Evolutionary conservation across 2,329 filamentous ascomycete species (phyloP).

Genomic region (Trichocomaceae sp.): DNA sequence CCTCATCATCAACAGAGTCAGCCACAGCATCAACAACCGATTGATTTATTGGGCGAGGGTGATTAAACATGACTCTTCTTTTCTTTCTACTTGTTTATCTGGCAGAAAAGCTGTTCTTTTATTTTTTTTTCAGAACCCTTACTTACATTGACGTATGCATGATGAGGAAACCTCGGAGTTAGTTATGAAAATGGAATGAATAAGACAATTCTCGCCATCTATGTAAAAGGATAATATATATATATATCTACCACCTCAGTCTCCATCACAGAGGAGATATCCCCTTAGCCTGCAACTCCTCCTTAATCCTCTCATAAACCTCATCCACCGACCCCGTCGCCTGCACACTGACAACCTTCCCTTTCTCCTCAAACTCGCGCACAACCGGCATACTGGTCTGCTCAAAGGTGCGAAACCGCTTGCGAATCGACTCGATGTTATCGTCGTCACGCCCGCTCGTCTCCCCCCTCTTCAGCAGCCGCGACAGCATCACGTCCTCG

Average conservation of each 20-base stretch:
- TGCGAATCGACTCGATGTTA: slow-evolving; percentile 91
- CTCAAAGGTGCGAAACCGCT: slow-evolving; percentile 88
- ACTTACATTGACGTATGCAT: no score
- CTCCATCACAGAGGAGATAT: no score
- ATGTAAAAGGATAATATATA: no score
- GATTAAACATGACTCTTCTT: slow-evolving; percentile 21
- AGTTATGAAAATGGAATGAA: no score
- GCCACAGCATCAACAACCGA: slow-evolving; percentile 27
- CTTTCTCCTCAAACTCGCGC: slow-evolving; percentile 68
- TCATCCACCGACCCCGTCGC: slow-evolving; percentile 63
- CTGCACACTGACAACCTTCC: slow-evolving; percentile 71
- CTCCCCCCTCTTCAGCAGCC: slow-evolving; percentile 82
- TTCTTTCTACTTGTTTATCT: slow-evolving; percentile 17
- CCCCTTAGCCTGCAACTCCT: slow-evolving; percentile 42
- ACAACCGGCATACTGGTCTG: slow-evolving; percentile 98
- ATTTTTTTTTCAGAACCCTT: neutral
- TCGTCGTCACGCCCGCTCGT: slow-evolving; percentile 88
- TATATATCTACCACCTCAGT: no score
- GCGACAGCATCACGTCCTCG: slow-evolving; percentile 77
- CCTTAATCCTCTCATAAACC: slow-evolving; percentile 52
- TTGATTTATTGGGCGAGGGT: slow-evolving; percentile 29
- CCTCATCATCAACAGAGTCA: slow-evolving; percentile 25
- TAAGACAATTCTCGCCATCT: no score
- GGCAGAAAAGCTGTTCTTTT: slow-evolving; percentile 6
- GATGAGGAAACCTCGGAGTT: no score